These are phyloP conservation scores for Penicillium longicatenatum DNA, from an alignment of 495 filamentous ascomycete species.

Conservation along the genomic window DNA sequence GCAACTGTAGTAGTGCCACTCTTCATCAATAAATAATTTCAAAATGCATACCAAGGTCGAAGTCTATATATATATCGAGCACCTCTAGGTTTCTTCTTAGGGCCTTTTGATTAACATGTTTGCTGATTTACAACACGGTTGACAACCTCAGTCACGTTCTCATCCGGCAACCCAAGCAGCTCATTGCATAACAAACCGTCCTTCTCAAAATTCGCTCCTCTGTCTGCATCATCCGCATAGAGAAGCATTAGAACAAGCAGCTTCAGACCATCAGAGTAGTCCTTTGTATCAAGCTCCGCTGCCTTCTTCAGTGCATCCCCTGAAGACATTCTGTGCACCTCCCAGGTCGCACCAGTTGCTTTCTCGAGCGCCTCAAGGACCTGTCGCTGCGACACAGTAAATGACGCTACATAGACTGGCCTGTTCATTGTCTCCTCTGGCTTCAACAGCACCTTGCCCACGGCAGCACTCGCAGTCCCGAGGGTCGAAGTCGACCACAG, in stretches of 20 bases:
- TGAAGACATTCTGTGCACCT: conserved; percentile 5
- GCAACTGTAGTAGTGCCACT: conserved; percentile 4
- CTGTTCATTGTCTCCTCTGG: neutral
- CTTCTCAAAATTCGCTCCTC: conserved; percentile 5
- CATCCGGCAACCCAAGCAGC: conserved; percentile 1
- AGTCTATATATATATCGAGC: too few species aligned
- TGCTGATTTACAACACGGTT: neutral
- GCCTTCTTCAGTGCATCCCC: conserved; percentile 3
- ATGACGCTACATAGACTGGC: conserved; percentile 4
- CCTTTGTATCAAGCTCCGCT: neutral
- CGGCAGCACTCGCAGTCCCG: neutral
- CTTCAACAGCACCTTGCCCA: neutral
- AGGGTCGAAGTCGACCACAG: conserved; percentile 1
- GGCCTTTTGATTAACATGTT: neutral
- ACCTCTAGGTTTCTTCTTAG: neutral
- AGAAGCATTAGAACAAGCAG: conserved; percentile 7
- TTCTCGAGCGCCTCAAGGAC: conserved; percentile 6
- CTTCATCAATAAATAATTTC: neutral
- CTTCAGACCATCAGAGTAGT: conserved; percentile 9
- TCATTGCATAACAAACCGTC: conserved; percentile 3
- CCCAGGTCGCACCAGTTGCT: neutral
- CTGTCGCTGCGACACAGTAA: conserved; percentile 2
- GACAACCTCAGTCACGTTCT: conserved; percentile 1
- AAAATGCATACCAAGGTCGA: neutral
- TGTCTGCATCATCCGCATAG: conserved; percentile 5